Evolutionary conservation across 352 stramenopile genomes (phyloP), one percentile per base, ranked within the genome.

Genomic region (Phytophthora colocasiae): DNA sequence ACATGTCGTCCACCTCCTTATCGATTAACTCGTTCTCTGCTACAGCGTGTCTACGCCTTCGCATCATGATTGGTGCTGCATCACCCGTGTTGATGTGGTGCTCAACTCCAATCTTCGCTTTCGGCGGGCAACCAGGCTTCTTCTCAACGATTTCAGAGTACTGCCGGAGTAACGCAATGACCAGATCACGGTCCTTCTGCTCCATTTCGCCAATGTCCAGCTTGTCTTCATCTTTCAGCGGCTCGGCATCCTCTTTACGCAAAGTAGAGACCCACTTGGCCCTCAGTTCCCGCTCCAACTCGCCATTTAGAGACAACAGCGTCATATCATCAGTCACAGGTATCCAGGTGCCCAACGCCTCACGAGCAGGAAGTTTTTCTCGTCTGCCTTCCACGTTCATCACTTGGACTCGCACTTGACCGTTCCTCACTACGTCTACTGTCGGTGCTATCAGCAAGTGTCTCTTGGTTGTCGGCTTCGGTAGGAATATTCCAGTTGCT

Each of bases 1-100:
- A 45, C 67, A 71, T 71, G 9, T 65, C 31, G 4, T 66, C n/a
- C 5, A 69, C 27, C 17, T 76, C 15, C 3, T 56, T 58, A 1
- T 55, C 53, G 1, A 69, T 69, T 12, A 69, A 11, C 24, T 47
- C 29, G 17, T 69, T 61, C 38, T 74, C 54, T 0, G 17, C 3
- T 1, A 58, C 52, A 15, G 52, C 38, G 6, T 73, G 58, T 1
- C 53, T 24, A 2, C 36, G 50, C 3, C 41, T 4, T 11, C 51
- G 36, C n/a, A 58, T 43, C 36, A 52, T 43, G 7, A 74, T 73
- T 5, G 64, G 69, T 15, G 48, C 50, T 0, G 54, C 34, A 3
- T 52, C 14, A 6, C 56, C 54, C 0, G 64, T 77, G 6, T 64
- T 38, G 40, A 77, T 77, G 55, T 68, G 44, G 17, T 69, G 67